phyloP scores from a whole-genome alignment of 2,329 filamentous ascomycete species.

The Exophiala sp. region DNA sequence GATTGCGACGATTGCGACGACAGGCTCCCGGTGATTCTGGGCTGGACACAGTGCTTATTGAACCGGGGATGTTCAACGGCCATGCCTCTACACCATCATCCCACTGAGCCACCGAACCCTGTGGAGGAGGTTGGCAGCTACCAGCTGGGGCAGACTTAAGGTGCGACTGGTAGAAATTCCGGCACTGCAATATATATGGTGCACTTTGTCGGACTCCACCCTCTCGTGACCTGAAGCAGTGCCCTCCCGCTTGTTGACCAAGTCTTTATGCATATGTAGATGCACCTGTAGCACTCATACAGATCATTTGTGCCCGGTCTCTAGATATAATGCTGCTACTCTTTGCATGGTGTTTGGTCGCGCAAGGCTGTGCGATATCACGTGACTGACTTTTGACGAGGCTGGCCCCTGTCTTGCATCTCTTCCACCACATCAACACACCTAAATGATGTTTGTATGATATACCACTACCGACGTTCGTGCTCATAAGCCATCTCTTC shows the following conservation, averaged over 20 bases:
- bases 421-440: neutral
- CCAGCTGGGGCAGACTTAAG: neutral
- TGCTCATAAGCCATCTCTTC: neutral
- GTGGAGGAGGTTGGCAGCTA: neutral
- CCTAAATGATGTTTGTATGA: too few relatives aligned
- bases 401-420: neutral
- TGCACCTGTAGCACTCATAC: too few relatives aligned
- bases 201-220: neutral
- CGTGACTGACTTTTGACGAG: neutral
- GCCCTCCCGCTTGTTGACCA: neutral
- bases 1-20: too few relatives aligned
- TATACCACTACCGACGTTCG: too few relatives aligned
- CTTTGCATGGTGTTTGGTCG: too few relatives aligned
- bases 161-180: neutral
- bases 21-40: neutral
- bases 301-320: too few relatives aligned
- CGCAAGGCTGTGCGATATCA: neutral
- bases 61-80: neutral
- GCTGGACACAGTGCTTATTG: neutral
- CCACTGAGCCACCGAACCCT: neutral
- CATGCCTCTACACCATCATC: neutral
- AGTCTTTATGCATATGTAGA: neutral
- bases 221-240: neutral
- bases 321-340: too few relatives aligned
- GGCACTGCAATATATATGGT: neutral